These are phyloP conservation scores for Pseudozyma sp. DNA, from an alignment of 1,284 basidiomycete species.

Conservation along the genomic window DNA sequence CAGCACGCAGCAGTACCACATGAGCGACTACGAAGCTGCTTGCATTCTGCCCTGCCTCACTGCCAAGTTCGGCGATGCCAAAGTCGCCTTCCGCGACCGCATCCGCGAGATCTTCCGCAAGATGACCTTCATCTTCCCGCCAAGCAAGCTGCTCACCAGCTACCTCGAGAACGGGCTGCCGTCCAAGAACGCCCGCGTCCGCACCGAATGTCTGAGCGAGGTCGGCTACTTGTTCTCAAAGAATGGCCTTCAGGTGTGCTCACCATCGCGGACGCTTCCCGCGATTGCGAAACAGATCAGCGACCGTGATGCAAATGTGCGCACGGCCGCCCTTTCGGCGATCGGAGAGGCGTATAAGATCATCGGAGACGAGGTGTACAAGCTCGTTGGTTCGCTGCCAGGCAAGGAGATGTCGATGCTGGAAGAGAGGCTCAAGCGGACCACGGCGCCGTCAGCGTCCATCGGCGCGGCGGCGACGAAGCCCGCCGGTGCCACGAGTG, in stretches of 20 bases:
- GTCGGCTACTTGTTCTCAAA: constrained; percentile 81
- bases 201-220: constrained; percentile 86
- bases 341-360: constrained; percentile 86
- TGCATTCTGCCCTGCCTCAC: constrained; percentile 91
- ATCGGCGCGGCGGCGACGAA: constrained; percentile 8
- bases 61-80: constrained; percentile 78
- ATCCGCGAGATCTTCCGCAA: constrained; percentile 71
- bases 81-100: constrained; percentile 69
- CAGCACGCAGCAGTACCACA: constrained; percentile 80
- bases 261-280: constrained; percentile 79
- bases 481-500: constrained; percentile 14
- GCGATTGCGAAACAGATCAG: constrained; percentile 82
- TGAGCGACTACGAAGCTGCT: constrained; percentile 87
- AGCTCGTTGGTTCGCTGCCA: constrained; percentile 79
- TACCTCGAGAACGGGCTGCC: constrained; percentile 75
- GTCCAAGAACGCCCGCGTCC: constrained; percentile 88
- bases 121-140: constrained; percentile 75
- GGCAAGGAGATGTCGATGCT: constrained; percentile 90
- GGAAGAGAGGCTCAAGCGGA: constrained; percentile 86
- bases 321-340: constrained; percentile 82
- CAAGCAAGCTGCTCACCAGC: constrained; percentile 84
- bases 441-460: constrained; percentile 70
- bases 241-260: constrained; percentile 84
- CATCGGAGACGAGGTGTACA: constrained; percentile 87
- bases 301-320: constrained; percentile 86